Evolutionary conservation across 192 early-diverging fungal genomes (phyloP), one percentile per base, ranked within the genome.

Genomic region (Chytriomyces hyalinus): DNA sequence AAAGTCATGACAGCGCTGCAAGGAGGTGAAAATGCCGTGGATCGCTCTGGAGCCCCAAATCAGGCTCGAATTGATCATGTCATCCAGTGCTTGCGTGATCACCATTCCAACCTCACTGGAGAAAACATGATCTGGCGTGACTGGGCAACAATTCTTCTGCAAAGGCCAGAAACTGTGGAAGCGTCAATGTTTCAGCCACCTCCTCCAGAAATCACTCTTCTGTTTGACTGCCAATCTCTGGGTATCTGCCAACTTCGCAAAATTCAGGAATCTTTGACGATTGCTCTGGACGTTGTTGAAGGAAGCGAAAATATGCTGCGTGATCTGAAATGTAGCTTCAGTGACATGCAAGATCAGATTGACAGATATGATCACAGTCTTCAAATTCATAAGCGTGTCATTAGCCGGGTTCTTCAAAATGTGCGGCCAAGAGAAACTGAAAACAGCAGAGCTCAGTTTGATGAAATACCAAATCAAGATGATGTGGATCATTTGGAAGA

Each of bases 211-310:
- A 65, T 65, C 1, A 26, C 63, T 65, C 63, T 65, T 36, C 2
- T 65, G 13, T 65, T 65, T 67, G 6, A 67, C 1, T n/a, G 66
- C 2, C 66, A 67, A 46, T 67, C 47, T n/a, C 66, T n/a, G 0
- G 9, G 5, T 1, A 0, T 4, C 10, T 2, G 10, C 4, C 66
- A 67, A 13, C 36, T 67, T 67, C 15, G n/a, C 44, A 6, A 67
- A 11, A 11, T 46, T 46, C 17, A 24, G 10, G 28, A 68, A 13
- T 68, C 66, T 47, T 28, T 68, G n/a, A 9, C 11, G 4, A 24
- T 46, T 68, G 66, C 66, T 45, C 2, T 68, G 43, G 66, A 68
- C 8, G 4, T 68, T 49, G 4, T 68, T 47, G 28, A 68, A 2
- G 66, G 49, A 4, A 28, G 48, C 4, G 2, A 46, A 28, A 13